Conservation (phyloP, 306 rosid species). For the Prunus fruticosa region DNA sequence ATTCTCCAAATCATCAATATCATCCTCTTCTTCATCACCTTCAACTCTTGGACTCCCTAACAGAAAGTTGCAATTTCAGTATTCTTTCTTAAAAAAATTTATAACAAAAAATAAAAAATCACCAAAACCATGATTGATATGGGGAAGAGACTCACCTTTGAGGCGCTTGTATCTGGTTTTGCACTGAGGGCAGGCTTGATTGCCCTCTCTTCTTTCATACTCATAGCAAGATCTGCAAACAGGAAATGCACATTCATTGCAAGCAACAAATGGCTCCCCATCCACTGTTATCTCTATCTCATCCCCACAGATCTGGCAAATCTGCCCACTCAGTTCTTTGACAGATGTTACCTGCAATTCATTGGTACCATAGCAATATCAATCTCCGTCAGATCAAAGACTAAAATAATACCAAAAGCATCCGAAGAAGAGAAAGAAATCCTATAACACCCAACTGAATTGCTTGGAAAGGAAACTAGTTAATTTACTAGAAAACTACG, state of each 20-base stretch:
- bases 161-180: conserved; percentile 84
- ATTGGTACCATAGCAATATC: conserved; percentile 1
- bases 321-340: conserved; percentile 73
- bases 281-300: conserved; percentile 72
- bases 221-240: conserved; percentile 89
- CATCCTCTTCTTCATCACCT: conserved; percentile 91
- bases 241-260: conserved; percentile 96
- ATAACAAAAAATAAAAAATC: background rate
- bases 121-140: background rate
- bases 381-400: conserved; percentile 19
- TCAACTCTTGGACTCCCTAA: conserved; percentile 85
- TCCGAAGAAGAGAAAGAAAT: background rate
- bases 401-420: background rate
- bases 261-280: conserved; percentile 87
- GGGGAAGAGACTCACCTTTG: conserved; percentile 45
- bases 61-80: conserved; percentile 13
- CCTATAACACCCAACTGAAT: background rate
- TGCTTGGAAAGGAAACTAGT: background rate
- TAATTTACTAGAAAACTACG: background rate
- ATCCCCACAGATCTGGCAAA: conserved; percentile 97
- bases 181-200: conserved; percentile 89
- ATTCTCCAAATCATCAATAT: conserved; percentile 76
- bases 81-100: background rate
- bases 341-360: conserved; percentile 65
- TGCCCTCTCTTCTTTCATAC: conserved; percentile 94